Evolutionary conservation across 2,329 filamentous ascomycete genomes (phyloP).

Genomic region (Fusarium denticulatum): DNA sequence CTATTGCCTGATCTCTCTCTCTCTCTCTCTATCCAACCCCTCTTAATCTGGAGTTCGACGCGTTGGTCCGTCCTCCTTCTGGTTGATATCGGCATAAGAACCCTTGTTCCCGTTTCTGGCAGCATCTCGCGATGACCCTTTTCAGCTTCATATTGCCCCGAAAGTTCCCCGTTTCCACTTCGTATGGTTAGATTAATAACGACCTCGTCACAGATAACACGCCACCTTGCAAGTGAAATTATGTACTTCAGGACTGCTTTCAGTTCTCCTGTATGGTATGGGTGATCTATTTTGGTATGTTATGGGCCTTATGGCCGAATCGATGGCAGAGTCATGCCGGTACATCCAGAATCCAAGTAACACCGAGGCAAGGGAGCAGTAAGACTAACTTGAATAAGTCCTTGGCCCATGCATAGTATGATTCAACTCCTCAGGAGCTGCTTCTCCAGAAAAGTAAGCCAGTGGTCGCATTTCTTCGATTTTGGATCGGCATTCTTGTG

Average conservation of each 20-base stretch:
- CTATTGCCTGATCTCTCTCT: neutral
- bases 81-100: neutral
- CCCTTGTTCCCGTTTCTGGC: neutral
- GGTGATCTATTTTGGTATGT: neutral
- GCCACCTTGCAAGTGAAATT: neutral
- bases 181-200: neutral
- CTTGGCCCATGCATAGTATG: neutral
- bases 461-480: neutral
- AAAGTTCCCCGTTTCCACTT: neutral
- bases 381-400: neutral
- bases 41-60: neutral
- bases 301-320: neutral
- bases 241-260: neutral
- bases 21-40: neutral
- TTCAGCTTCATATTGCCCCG: neutral
- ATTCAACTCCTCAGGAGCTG: neutral
- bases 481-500: neutral
- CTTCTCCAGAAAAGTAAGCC: neutral
- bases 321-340: conserved; percentile 3
- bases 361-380: conserved; percentile 4
- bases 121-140: neutral
- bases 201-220: neutral
- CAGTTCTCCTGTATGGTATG: neutral
- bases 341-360: neutral
- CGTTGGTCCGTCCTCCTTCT: neutral